Percentiles rank a stretch among this genome's conserved stretches.
Evolutionary conservation across 306 rosid species (phyloP).

Genomic region (Dalbergia cochinchinensis): DNA sequence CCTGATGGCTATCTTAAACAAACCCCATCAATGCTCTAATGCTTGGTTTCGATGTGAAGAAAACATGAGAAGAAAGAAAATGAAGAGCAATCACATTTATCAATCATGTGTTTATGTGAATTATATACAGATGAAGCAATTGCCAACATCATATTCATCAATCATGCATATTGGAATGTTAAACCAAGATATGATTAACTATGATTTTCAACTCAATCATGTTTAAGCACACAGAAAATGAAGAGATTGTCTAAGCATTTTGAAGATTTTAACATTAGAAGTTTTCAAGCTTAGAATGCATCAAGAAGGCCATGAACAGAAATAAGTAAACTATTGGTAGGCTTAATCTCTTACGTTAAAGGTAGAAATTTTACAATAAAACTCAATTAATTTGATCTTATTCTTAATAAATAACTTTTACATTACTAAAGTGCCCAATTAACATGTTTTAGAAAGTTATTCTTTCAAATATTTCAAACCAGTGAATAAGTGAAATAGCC

Average conservation of each 20-base stretch:
- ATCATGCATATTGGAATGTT: not conserved
- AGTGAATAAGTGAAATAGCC: not conserved
- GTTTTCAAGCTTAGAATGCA: not conserved
- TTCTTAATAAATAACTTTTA: constrained; percentile 4
- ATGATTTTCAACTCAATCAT: not conserved
- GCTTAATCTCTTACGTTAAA: not conserved
- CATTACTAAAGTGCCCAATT: not conserved
- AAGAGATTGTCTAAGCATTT: not conserved
- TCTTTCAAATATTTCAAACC: constrained; percentile 14
- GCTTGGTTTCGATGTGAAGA: not conserved
- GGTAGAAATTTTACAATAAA: constrained; percentile 11
- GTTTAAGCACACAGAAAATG: not conserved
- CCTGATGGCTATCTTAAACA: no score
- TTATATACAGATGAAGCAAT: not conserved
- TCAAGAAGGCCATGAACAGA: not conserved
- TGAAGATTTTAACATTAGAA: not conserved
- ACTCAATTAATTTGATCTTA: not conserved
- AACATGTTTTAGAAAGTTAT: not conserved
- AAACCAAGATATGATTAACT: not conserved
- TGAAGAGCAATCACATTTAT: no score
- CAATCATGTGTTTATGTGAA: not conserved
- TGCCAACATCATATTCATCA: not conserved
- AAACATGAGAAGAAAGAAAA: no score
- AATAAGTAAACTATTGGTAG: not conserved
- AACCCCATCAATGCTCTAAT: no score